Percentiles rank a stretch among this genome's conserved stretches.
phyloP scores from a whole-genome alignment of 108 stramenopile species.

The Seminavis robusta region DNA sequence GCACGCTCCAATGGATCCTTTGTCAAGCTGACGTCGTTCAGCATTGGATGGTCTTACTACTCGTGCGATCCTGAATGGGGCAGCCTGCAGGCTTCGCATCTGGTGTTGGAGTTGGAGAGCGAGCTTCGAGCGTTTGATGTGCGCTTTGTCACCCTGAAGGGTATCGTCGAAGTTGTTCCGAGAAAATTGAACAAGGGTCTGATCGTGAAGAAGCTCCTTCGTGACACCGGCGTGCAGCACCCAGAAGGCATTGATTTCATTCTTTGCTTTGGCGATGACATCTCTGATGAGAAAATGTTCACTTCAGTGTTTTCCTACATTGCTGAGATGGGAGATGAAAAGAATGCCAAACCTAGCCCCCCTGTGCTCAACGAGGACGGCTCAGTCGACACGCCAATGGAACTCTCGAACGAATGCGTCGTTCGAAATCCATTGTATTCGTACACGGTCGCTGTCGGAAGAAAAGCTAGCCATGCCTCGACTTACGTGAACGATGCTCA shows the following conservation, averaged over 20 bases:
- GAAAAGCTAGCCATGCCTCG: conserved; percentile 82
- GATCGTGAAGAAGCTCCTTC: conserved; percentile 81
- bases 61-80: conserved; percentile 99
- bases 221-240: conserved; percentile 42
- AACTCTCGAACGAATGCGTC: neutral
- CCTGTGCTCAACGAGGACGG: conserved; percentile 47
- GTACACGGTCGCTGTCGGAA: conserved; percentile 83
- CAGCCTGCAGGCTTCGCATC: conserved; percentile 86
- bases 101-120: conserved; percentile 86
- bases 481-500: conserved; percentile 79
- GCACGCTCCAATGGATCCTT: conserved; percentile 91
- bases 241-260: conserved; percentile 75
- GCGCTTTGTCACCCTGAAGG: conserved; percentile 86
- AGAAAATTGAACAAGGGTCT: conserved; percentile 81
- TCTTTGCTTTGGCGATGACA: conserved; percentile 93
- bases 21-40: conserved; percentile 86
- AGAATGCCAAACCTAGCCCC: conserved; percentile 38
- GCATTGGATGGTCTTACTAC: conserved; percentile 97
- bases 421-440: conserved; percentile 45
- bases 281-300: conserved; percentile 97
- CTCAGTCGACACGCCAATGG: conserved; percentile 14
- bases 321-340: conserved; percentile 61
- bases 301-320: conserved; percentile 78
- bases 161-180: conserved; percentile 89
- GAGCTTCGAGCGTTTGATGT: conserved; percentile 90